These are phyloP conservation scores for Giardia muris DNA, from an alignment of 208 protist genomes.

Conservation along the genomic window DNA sequence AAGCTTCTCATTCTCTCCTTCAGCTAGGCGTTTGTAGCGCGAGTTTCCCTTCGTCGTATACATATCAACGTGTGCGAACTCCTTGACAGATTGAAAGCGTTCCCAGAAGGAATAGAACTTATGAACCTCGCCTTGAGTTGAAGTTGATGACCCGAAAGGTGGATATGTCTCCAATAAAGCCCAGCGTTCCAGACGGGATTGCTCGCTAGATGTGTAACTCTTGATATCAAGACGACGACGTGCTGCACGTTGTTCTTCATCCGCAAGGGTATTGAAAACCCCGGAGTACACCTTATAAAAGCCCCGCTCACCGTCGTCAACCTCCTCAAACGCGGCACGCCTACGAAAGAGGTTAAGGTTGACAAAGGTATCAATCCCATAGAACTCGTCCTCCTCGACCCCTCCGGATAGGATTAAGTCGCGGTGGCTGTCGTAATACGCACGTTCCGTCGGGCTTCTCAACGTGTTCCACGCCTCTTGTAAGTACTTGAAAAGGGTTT, in stretches of 20 bases:
- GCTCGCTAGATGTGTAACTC: background rate
- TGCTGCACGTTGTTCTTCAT: background rate
- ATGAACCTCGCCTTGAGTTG: background rate
- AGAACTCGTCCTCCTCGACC: conserved; percentile 15
- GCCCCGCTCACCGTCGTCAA: background rate
- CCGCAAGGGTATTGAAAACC: background rate
- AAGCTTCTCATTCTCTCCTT: background rate
- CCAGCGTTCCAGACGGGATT: background rate
- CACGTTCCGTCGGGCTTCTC: background rate
- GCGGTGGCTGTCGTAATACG: background rate
- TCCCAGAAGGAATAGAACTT: background rate
- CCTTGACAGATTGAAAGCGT: background rate
- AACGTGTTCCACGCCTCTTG: background rate
- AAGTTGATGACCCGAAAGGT: background rate
- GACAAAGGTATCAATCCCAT: conserved; percentile 15
- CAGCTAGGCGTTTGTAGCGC: background rate
- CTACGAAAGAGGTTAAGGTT: background rate
- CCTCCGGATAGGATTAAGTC: background rate
- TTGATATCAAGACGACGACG: background rate
- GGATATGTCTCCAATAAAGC: background rate
- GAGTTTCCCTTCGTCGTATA: background rate
- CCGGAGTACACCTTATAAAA: background rate
- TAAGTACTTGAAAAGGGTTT: background rate
- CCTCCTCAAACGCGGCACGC: background rate
- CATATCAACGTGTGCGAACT: background rate